These are phyloP conservation scores for Cicer pinnatifidum DNA, from an alignment of 306 rosid genomes.

Conservation along the genomic window DNA sequence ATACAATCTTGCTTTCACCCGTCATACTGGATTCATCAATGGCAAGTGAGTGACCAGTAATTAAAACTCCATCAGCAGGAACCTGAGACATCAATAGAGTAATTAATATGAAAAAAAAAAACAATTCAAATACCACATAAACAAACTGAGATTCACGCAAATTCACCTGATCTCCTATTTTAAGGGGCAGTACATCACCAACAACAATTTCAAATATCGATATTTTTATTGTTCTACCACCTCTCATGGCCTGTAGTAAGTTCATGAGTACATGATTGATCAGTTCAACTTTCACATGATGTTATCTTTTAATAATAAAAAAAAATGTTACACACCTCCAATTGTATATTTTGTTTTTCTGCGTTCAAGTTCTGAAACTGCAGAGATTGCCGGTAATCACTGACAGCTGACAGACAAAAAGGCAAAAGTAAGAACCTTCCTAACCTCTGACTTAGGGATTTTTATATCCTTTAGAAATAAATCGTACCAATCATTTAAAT, in stretches of 20 bases:
- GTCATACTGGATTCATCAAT: slow-evolving; percentile 98
- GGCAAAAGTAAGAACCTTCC: slow-evolving; percentile 18
- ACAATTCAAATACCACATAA: slow-evolving; percentile 22
- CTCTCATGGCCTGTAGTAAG: slow-evolving; percentile 71
- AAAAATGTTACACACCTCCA: slow-evolving; percentile 67
- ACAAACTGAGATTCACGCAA: slow-evolving; percentile 36
- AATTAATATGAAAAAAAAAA: background rate
- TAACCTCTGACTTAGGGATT: slow-evolving; percentile 8
- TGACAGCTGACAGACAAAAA: slow-evolving; percentile 65
- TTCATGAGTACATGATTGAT: slow-evolving; percentile 39
- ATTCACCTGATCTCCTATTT: slow-evolving; percentile 89
- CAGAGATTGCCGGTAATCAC: slow-evolving; percentile 91
- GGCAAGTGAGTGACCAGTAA: slow-evolving; percentile 83
- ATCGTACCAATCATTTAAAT: slow-evolving; percentile 12
- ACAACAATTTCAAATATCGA: slow-evolving; percentile 89
- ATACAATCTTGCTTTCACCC: slow-evolving; percentile 94
- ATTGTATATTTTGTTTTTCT: slow-evolving; percentile 82
- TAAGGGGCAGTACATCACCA: slow-evolving; percentile 89
- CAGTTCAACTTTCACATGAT: slow-evolving; percentile 38
- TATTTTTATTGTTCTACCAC: slow-evolving; percentile 69
- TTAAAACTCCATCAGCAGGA: slow-evolving; percentile 89
- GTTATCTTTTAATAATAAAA: slow-evolving; percentile 13
- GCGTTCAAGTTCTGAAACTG: slow-evolving; percentile 84
- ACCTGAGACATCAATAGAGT: slow-evolving; percentile 53
- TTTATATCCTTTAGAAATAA: background rate